Conservation (phyloP, 2,329 filamentous ascomycete species). For the Cryphonectria naterciae region DNA sequence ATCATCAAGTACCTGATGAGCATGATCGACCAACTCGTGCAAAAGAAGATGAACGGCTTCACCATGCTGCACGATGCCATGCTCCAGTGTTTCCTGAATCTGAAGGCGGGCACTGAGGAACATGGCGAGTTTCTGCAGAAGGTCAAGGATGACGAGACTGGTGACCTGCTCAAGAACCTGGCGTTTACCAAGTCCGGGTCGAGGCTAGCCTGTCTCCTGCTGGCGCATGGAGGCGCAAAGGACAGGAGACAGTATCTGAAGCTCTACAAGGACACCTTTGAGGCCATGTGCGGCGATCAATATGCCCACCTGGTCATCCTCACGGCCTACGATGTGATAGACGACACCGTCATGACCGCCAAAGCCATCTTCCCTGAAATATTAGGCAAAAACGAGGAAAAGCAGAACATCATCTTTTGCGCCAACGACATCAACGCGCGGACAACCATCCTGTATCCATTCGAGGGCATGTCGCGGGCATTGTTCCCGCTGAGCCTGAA, state of each 20-base stretch:
- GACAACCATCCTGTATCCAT: slow-evolving; percentile 77
- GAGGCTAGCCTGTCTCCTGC: slow-evolving; percentile 75
- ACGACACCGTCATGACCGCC: slow-evolving; percentile 86
- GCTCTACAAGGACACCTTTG: slow-evolving; percentile 87
- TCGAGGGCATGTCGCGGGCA: slow-evolving; percentile 67
- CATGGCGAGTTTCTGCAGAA: slow-evolving; percentile 86
- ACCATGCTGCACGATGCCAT: slow-evolving; percentile 98
- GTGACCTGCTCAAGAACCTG: slow-evolving; percentile 90
- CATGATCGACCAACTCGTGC: slow-evolving; percentile 88
- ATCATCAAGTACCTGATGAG: slow-evolving; percentile 86
- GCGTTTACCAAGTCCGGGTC: slow-evolving; percentile 92
- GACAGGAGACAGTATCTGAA: slow-evolving; percentile 86
- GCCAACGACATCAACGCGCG: slow-evolving; percentile 69
- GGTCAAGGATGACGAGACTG: slow-evolving; percentile 88
- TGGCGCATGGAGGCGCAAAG: slow-evolving; percentile 88
- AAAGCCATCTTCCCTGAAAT: slow-evolving; percentile 90
- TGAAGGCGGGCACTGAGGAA: slow-evolving; percentile 77
- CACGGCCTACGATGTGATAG: slow-evolving; percentile 85
- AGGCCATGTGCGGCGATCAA: slow-evolving; percentile 80
- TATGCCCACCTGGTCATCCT: slow-evolving; percentile 82
- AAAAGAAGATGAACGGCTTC: slow-evolving; percentile 96
- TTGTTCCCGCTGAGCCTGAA: slow-evolving; percentile 66
- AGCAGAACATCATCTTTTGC: slow-evolving; percentile 66
- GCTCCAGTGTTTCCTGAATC: slow-evolving; percentile 91
- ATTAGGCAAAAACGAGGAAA: slow-evolving; percentile 70